These are phyloP conservation scores for Forsythia viridissima DNA, from an alignment of 257 asterid genomes.

Conservation along the genomic window DNA sequence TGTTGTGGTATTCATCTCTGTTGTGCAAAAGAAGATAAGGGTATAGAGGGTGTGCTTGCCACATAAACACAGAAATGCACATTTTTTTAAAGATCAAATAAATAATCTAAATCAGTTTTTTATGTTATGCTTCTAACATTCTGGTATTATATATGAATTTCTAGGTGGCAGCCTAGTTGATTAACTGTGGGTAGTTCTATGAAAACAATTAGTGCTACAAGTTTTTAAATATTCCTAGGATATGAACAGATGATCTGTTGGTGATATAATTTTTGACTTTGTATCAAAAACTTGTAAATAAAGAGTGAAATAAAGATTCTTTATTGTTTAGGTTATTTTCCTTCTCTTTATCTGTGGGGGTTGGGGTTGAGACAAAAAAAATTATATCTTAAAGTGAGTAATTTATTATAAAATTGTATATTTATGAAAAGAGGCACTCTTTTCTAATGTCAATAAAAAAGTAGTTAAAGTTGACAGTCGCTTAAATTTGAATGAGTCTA, in stretches of 20 bases:
- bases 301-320: too few relatives aligned
- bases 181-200: background rate
- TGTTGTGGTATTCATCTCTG: constrained; percentile 76
- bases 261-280: background rate
- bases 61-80: constrained; percentile 71
- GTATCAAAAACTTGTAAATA: too few relatives aligned
- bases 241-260: background rate
- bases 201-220: background rate
- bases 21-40: constrained; percentile 70
- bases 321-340: too few relatives aligned
- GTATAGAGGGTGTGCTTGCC: constrained; percentile 65
- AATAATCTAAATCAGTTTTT: background rate
- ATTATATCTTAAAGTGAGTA: too few relatives aligned
- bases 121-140: background rate
- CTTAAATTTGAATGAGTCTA: too few relatives aligned
- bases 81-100: constrained; percentile 23
- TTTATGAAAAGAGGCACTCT: too few relatives aligned
- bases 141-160: background rate
- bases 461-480: too few relatives aligned
- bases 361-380: too few relatives aligned
- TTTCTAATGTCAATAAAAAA: too few relatives aligned
- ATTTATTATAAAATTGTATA: too few relatives aligned
- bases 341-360: too few relatives aligned
- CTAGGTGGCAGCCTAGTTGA: background rate
- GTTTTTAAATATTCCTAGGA: background rate